Evolutionary conservation across 2,329 filamentous ascomycete species (phyloP).

Genomic region (Diaporthe batatas): DNA sequence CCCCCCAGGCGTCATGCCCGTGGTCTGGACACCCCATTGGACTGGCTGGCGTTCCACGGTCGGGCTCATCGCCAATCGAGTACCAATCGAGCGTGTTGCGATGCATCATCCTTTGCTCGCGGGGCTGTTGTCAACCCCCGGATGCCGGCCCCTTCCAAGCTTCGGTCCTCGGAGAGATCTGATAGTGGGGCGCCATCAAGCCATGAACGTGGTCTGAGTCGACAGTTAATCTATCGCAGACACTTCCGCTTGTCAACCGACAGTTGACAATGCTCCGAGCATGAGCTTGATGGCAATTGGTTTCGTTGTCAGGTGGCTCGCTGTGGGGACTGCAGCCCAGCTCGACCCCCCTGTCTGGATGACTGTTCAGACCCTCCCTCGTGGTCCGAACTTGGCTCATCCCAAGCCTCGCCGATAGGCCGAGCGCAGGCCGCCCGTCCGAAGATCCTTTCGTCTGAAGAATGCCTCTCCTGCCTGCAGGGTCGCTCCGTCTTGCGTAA

Average conservation of each 20-base stretch:
- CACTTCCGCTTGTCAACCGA: conserved; percentile 30
- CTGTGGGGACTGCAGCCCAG: conserved; percentile 2
- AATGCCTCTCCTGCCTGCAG: conserved; percentile 22
- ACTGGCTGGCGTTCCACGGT: not conserved
- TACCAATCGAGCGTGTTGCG: conserved; percentile 1
- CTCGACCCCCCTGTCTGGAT: not conserved
- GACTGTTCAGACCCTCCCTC: conserved; percentile 1
- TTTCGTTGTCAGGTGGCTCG: conserved; percentile 24
- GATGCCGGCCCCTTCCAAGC: not conserved
- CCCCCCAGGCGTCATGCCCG: not conserved
- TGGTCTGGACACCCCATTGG: not conserved
- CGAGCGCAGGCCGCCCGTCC: conserved; percentile 19
- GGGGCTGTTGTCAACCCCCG: not conserved
- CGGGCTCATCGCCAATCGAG: conserved; percentile 2
- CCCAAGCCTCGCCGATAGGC: conserved; percentile 21
- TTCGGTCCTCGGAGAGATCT: conserved; percentile 16
- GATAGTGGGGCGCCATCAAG: not conserved
- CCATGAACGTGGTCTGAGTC: conserved; percentile 31
- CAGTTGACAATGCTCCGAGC: conserved; percentile 33
- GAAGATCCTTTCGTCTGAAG: conserved; percentile 26
- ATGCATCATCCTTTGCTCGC: conserved; percentile 15
- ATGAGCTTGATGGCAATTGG: conserved; percentile 7
- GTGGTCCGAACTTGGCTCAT: conserved; percentile 25
- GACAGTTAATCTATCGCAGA: conserved; percentile 35
- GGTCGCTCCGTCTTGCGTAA: conserved; percentile 24